Conservation (phyloP, 2,329 filamentous ascomycete genomes). For the Alternaria solani region DNA sequence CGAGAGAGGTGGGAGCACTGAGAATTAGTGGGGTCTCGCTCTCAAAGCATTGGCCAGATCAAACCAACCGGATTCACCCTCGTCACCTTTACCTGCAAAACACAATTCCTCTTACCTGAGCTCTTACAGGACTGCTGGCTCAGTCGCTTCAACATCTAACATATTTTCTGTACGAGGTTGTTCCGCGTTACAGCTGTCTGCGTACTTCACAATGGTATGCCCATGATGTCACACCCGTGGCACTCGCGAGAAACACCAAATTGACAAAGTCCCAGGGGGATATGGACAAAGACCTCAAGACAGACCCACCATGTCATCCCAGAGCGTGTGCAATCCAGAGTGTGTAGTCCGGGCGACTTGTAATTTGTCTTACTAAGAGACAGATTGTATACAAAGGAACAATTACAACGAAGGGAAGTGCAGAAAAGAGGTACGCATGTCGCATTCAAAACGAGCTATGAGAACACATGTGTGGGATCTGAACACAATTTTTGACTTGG, state of each 20-base stretch:
- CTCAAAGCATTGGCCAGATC: constrained; percentile 29
- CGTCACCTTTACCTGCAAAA: constrained; percentile 8
- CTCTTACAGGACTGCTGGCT: neutral
- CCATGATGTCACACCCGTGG: constrained; percentile 36
- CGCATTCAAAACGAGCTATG: neutral
- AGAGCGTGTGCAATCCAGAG: constrained; percentile 92
- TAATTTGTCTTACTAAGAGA: constrained; percentile 9
- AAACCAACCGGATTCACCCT: constrained; percentile 28
- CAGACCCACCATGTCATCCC: constrained; percentile 83
- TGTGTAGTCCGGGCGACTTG: constrained; percentile 47
- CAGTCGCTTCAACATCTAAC: neutral
- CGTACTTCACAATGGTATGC: constrained; percentile 39
- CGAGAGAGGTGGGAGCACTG: constrained; percentile 37
- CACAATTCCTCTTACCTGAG: constrained; percentile 11
- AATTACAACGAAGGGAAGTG: constrained; percentile 88
- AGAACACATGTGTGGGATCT: neutral
- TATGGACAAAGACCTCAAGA: constrained; percentile 75
- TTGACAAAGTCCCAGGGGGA: constrained; percentile 45
- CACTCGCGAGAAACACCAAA: constrained; percentile 3
- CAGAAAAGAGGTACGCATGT: constrained; percentile 58
- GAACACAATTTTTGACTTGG: constrained; percentile 20
- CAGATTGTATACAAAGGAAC: constrained; percentile 85
- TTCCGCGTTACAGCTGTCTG: constrained; percentile 9
- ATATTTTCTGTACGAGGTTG: neutral
- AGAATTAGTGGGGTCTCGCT: constrained; percentile 42